Evolutionary conservation across 306 rosid genomes (phyloP), one percentile per base, ranked within the genome.

Genomic region (Sindora glabra): DNA sequence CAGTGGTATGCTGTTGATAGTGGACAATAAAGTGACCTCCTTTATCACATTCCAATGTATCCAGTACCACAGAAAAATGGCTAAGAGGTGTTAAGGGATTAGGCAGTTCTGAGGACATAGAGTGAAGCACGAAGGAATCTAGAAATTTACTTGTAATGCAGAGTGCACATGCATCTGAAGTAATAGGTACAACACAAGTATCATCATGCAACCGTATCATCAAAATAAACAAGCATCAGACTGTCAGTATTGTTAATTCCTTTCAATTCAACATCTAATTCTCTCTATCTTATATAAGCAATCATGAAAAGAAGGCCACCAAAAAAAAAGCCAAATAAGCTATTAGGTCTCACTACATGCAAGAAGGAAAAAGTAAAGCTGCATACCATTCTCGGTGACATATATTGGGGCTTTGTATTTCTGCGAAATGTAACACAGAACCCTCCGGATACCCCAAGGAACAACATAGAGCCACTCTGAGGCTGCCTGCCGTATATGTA

Each of bases 381-480:
- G 58, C 83, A 34, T 87, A 91, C 97, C 97, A 37, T 85, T 91
- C 77, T 91, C 97, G 30, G 97, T 91, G 48, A 91, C 61, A 70
- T 65, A 73, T 54, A 91, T 75, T 0, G 89, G 78, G 15, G 81
- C 73, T 57, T 80, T 62, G 82, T 91, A 91, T 65, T 62, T 83
- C 59, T 81, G 76, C 53, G 85, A 72, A 36, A 85, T 12, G 66
- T 91, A 81, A 69, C 83, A 85, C 29, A 91, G 73, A 78, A 83
- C 53, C 84, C 79, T 91, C 55, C 78, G 74, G 10, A 91, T 44
- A 59, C 97, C 97, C 97, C 97, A 91, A 37, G 97, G 97, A 87
- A 91, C 96, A 62, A 85, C 73, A 70, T 87, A 87, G 59, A 91
- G 89, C 97, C 96, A 91, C 56, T 91, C 97, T 30, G 97, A 91